A percentile compares a stretch with the other conserved stretches of the same genome.
phyloP scores from a whole-genome alignment of 108 stramenopile genomes.

The Cyclostephanos tholiformis region DNA sequence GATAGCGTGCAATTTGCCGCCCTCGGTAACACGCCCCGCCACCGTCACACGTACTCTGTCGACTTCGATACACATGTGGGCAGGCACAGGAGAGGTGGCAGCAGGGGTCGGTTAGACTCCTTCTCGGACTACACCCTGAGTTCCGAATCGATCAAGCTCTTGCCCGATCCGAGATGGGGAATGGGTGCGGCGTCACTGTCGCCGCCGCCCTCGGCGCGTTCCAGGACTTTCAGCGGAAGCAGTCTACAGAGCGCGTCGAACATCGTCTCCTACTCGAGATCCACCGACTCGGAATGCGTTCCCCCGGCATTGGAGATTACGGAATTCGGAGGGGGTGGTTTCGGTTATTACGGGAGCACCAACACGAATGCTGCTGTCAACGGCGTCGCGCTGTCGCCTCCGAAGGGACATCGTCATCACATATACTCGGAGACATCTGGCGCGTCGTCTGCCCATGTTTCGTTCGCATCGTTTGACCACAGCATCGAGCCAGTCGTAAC shows the following conservation, averaged over 20 bases:
- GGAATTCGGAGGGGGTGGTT: neutral
- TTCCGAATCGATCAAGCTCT: constrained; percentile 25
- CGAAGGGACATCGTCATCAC: constrained; percentile 22
- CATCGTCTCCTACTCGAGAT: constrained; percentile 9
- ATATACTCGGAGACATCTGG: constrained; percentile 29
- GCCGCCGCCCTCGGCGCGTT: constrained; percentile 11
- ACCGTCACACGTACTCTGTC: constrained; percentile 32
- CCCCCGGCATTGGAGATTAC: neutral
- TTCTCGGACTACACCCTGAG: constrained; percentile 6
- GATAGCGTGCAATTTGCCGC: neutral
- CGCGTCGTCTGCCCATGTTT: constrained; percentile 23
- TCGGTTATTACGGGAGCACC: neutral
- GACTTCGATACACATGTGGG: constrained; percentile 10
- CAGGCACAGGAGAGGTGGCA: neutral
- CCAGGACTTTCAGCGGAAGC: constrained; percentile 30
- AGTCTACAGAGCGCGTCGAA: constrained; percentile 21
- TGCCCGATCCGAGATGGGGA: constrained; percentile 56
- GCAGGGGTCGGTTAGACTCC: constrained; percentile 14
- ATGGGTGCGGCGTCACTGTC: constrained; percentile 7
- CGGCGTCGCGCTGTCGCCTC: neutral
- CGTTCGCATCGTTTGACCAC: constrained; percentile 35
- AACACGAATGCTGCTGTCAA: constrained; percentile 11
- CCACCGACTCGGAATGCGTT: constrained; percentile 8
- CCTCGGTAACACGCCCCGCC: neutral
- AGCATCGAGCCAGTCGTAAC: constrained; percentile 46